Evolutionary conservation across 345 rosid species (phyloP).

Genomic region (Acer yangbiense): DNA sequence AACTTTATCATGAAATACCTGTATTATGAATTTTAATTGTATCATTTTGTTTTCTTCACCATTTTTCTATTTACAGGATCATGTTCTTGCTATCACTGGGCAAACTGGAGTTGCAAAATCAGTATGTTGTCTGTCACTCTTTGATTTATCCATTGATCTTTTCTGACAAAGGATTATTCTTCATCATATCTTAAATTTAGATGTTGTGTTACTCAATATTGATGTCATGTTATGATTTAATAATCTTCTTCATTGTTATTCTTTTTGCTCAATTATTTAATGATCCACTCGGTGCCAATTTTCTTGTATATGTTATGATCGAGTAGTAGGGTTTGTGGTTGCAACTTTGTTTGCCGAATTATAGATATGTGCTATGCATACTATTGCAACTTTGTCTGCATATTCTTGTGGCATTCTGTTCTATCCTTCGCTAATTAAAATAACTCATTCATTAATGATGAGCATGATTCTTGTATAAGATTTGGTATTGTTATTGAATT

Average conservation of each 20-base stretch:
- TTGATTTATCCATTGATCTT: neutral
- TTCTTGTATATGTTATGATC: neutral
- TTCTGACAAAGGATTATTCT: slow-evolving; percentile 4
- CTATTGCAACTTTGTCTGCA: neutral
- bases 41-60: slow-evolving; percentile 8
- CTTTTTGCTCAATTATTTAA: neutral
- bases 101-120: slow-evolving; percentile 95
- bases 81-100: slow-evolving; percentile 72
- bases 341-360: neutral
- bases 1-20: slow-evolving; percentile 10
- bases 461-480: neutral
- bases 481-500: neutral
- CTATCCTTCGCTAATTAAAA: neutral
- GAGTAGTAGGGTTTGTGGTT: neutral
- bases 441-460: neutral
- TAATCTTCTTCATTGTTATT: neutral
- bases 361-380: neutral
- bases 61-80: slow-evolving; percentile 34
- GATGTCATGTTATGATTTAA: neutral
- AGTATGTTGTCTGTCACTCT: slow-evolving; percentile 45
- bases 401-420: neutral
- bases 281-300: neutral
- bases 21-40: slow-evolving; percentile 11
- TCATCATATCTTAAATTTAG: neutral
- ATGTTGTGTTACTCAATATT: neutral